A percentile compares a stretch with the other conserved stretches of the same genome.
These are phyloP conservation scores for Psilocybe subaeruginosa DNA, from an alignment of 768 basidiomycete genomes.

Conservation along the genomic window DNA sequence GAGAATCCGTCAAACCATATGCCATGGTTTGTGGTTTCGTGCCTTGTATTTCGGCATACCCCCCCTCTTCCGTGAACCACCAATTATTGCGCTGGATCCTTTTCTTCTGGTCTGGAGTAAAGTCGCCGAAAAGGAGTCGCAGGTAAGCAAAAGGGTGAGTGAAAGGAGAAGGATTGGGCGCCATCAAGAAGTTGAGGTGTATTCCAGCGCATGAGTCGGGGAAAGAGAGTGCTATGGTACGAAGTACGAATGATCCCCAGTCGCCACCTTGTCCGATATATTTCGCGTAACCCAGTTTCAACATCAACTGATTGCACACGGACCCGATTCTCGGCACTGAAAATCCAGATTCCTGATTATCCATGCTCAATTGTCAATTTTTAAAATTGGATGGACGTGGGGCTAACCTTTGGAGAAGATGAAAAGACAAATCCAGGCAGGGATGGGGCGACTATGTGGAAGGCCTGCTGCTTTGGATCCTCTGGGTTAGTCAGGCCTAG, in stretches of 20 bases:
- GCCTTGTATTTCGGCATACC: conserved; percentile 39
- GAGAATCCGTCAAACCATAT: conserved; percentile 52
- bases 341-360: conserved; percentile 28
- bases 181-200: conserved; percentile 30
- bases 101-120: conserved; percentile 34
- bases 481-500: conserved; percentile 30
- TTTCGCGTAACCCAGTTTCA: conserved; percentile 30
- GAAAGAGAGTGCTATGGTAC: conserved; percentile 27
- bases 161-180: conserved; percentile 24
- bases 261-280: conserved; percentile 37
- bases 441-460: conserved; percentile 34
- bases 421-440: conserved; percentile 37
- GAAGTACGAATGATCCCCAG: conserved; percentile 33
- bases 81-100: conserved; percentile 27
- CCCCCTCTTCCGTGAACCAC: conserved; percentile 32
- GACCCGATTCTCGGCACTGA: conserved; percentile 24
- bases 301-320: conserved; percentile 36
- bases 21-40: conserved; percentile 50
- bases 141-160: conserved; percentile 26
- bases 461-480: conserved; percentile 30
- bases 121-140: conserved; percentile 29
- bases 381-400: not conserved
- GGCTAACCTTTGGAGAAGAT: conserved; percentile 29
- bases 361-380: not conserved
- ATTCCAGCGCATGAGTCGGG: conserved; percentile 28